Conservation (phyloP, 306 rosid species). For the Heteromeles arbutifolia region DNA sequence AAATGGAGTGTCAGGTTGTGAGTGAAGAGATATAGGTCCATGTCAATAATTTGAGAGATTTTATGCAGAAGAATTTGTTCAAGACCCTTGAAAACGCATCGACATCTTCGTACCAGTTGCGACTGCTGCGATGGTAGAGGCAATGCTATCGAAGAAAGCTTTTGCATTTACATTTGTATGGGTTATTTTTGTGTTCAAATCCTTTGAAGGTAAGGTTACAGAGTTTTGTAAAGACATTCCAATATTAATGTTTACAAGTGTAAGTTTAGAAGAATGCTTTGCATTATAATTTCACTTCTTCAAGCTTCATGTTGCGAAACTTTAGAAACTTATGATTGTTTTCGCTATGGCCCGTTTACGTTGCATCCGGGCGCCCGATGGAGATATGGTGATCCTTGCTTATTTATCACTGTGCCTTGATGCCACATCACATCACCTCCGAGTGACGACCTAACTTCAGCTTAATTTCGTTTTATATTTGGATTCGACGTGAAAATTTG, state of each 20-base stretch:
- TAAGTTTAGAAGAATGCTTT: neutral
- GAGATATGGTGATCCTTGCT: too few species aligned
- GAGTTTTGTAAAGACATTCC: neutral
- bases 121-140: neutral
- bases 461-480: too few species aligned
- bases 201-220: neutral
- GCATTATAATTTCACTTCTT: neutral
- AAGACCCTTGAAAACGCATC: constrained; percentile 1
- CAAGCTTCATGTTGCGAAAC: neutral
- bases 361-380: too few species aligned
- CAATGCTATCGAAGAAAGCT: neutral
- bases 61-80: neutral
- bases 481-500: too few species aligned
- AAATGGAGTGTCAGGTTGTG: constrained; percentile 20
- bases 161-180: neutral
- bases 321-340: neutral
- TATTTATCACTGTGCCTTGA: too few species aligned
- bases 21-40: constrained; percentile 4
- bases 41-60: constrained; percentile 6
- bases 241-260: too few species aligned
- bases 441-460: too few species aligned
- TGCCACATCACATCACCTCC: too few species aligned
- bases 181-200: neutral
- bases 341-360: too few species aligned
- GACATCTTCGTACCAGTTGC: neutral